A percentile compares a stretch with the other conserved stretches of the same genome.
Conservation (phyloP, 2,329 filamentous ascomycete species). For the Arachnomyces sp. region DNA sequence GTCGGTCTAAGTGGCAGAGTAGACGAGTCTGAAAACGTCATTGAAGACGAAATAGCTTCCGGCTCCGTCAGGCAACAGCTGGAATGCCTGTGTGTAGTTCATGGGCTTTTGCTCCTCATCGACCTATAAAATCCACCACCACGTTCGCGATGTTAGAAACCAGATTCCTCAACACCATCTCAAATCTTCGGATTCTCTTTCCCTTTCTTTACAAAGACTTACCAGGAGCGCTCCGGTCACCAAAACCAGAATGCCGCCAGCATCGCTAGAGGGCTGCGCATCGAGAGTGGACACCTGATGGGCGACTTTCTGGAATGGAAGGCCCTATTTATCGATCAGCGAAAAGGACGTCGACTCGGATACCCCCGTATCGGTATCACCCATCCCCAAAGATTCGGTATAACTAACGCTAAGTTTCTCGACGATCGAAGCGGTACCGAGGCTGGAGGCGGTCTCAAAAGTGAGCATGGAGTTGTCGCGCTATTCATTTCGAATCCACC, state of each 20-base stretch:
- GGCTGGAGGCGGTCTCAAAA: conserved; percentile 65
- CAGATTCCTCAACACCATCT: conserved; percentile 8
- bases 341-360: not conserved
- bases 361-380: conserved; percentile 4
- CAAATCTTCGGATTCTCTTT: too few species aligned
- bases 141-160: not conserved
- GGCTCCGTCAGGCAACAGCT: conserved; percentile 60
- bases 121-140: conserved; percentile 52
- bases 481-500: conserved; percentile 39
- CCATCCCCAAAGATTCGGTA: not conserved
- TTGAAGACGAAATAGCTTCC: conserved; percentile 83
- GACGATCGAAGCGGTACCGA: conserved; percentile 60
- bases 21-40: conserved; percentile 90
- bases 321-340: conserved; percentile 43
- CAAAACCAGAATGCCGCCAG: conserved; percentile 71
- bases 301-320: conserved; percentile 74
- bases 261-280: conserved; percentile 65
- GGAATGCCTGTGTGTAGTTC: conserved; percentile 86
- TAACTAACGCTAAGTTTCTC: conserved; percentile 70
- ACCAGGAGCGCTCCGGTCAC: conserved; percentile 83
- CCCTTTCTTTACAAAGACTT: conserved; percentile 28
- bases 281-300: conserved; percentile 73
- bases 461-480: conserved; percentile 84
- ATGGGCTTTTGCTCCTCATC: conserved; percentile 80
- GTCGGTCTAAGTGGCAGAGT: conserved; percentile 36